A percentile compares a stretch with the other conserved stretches of the same genome.
Conservation (phyloP, 352 stramenopile species). For the Phytophthora pisi region DNA sequence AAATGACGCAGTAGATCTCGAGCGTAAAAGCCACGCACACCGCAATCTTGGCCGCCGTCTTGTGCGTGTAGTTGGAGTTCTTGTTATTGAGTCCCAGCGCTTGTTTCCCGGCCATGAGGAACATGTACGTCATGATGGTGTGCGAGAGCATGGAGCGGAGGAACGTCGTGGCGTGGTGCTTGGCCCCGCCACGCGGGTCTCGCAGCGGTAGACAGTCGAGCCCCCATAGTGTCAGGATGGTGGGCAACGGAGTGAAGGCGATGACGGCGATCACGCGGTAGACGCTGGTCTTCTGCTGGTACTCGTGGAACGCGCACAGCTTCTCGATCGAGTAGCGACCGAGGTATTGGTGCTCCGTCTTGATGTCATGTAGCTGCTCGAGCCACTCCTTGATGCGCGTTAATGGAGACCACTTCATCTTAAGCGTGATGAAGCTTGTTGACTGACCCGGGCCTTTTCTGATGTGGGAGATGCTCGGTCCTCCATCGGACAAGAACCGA, state of each 20-base stretch:
- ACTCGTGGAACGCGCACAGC: conserved; percentile 27
- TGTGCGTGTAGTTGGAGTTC: conserved; percentile 21
- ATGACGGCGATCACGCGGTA: conserved; percentile 22
- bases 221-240: conserved; percentile 4
- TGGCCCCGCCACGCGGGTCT: conserved; percentile 1
- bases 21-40: conserved; percentile 14
- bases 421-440: background rate
- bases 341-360: conserved; percentile 23
- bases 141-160: conserved; percentile 14
- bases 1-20: conserved; percentile 14
- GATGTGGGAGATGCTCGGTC: background rate
- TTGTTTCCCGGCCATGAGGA: conserved; percentile 14
- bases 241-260: conserved; percentile 15
- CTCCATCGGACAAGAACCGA: background rate
- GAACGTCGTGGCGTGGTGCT: conserved; percentile 4
- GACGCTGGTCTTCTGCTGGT: conserved; percentile 15
- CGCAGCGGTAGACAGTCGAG: conserved; percentile 13
- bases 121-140: conserved; percentile 9
- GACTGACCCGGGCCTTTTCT: background rate
- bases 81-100: conserved; percentile 7
- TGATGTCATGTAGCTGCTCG: background rate
- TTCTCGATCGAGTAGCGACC: conserved; percentile 33
- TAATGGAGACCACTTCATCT: background rate
- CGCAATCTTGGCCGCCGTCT: conserved; percentile 1
- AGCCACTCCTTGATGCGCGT: background rate